Percentiles rank a stretch among this genome's conserved stretches.
Evolutionary conservation across 2,329 filamentous ascomycete genomes (phyloP).

Genomic region (Orbilia ellipsospora): DNA sequence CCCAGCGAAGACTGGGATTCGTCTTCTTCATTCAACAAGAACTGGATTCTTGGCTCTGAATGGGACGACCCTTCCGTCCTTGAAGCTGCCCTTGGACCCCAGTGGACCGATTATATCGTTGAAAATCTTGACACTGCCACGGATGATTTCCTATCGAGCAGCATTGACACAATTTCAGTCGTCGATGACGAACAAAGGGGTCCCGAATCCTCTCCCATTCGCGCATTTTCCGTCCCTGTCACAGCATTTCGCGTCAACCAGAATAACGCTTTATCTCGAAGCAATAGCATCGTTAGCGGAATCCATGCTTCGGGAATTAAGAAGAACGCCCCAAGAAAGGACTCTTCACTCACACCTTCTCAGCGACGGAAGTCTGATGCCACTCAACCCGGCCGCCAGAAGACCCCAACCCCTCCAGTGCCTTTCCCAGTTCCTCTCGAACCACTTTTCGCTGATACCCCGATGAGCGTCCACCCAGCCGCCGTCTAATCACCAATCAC

Average conservation of each 20-base stretch:
- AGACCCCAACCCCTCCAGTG: conserved; percentile 29
- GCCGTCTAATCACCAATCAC: conserved; percentile 27
- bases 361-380: conserved; percentile 53
- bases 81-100: conserved; percentile 13
- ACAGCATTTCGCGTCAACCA: conserved; percentile 52
- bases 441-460: conserved; percentile 46
- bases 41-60: conserved; percentile 40
- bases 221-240: conserved; percentile 47
- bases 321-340: conserved; percentile 48
- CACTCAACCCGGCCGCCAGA: conserved; percentile 34
- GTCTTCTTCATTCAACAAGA: conserved; percentile 42
- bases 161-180: conserved; percentile 20
- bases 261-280: conserved; percentile 46
- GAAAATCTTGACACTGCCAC: conserved; percentile 29
- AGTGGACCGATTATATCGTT: conserved; percentile 51
- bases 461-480: conserved; percentile 28
- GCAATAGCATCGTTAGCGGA: conserved; percentile 41
- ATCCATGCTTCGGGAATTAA: conserved; percentile 49
- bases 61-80: conserved; percentile 40
- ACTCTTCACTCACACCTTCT: conserved; percentile 52
- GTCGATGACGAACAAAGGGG: conserved; percentile 18
- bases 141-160: conserved; percentile 13
- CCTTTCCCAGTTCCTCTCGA: conserved; percentile 42
- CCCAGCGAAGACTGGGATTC: conserved; percentile 52
- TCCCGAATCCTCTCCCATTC: conserved; percentile 43